A percentile compares a stretch with the other conserved stretches of the same genome.
These are phyloP conservation scores for Orbilia blumenaviensis DNA, from an alignment of 2,329 filamentous ascomycete species.

Conservation along the genomic window DNA sequence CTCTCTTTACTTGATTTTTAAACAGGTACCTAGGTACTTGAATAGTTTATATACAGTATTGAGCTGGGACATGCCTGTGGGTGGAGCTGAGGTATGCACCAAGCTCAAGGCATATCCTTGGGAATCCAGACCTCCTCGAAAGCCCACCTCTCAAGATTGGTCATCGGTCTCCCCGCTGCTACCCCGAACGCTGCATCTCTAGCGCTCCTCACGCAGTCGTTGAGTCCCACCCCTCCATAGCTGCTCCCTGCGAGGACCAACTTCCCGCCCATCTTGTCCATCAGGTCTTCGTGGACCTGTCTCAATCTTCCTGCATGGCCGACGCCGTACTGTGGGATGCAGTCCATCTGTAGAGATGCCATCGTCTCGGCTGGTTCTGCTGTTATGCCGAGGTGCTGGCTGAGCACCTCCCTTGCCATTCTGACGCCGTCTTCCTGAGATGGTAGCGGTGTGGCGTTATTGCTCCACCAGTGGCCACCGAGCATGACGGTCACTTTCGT, in stretches of 20 bases:
- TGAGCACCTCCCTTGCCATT: slow-evolving; percentile 75
- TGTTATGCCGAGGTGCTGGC: slow-evolving; percentile 77
- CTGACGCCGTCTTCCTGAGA: slow-evolving; percentile 73
- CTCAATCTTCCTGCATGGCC: slow-evolving; percentile 75
- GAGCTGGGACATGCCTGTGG: too few species aligned
- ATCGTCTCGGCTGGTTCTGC: slow-evolving; percentile 70
- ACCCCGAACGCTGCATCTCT: slow-evolving; percentile 66
- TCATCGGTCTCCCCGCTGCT: slow-evolving; percentile 59
- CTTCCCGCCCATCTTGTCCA: slow-evolving; percentile 58
- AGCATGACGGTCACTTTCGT: slow-evolving; percentile 95
- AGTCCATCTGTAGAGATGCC: slow-evolving; percentile 72
- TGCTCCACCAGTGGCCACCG: slow-evolving; percentile 94
- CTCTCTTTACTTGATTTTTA: too few species aligned
- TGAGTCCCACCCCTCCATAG: slow-evolving; percentile 66
- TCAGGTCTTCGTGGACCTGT: slow-evolving; percentile 59
- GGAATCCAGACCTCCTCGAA: slow-evolving; percentile 56
- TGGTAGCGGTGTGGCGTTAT: slow-evolving; percentile 66
- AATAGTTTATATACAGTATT: too few species aligned
- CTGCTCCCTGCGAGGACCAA: slow-evolving; percentile 65
- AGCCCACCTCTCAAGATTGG: slow-evolving; percentile 61
- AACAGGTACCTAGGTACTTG: too few species aligned
- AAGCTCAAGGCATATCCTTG: slow-evolving; percentile 23
- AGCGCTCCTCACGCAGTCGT: slow-evolving; percentile 68
- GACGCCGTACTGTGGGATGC: slow-evolving; percentile 89
- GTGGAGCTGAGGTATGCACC: not conserved